Evolutionary conservation across 2,329 filamentous ascomycete genomes (phyloP), one percentile per base, ranked within the genome.

Genomic region (Epichloe uncinata): DNA sequence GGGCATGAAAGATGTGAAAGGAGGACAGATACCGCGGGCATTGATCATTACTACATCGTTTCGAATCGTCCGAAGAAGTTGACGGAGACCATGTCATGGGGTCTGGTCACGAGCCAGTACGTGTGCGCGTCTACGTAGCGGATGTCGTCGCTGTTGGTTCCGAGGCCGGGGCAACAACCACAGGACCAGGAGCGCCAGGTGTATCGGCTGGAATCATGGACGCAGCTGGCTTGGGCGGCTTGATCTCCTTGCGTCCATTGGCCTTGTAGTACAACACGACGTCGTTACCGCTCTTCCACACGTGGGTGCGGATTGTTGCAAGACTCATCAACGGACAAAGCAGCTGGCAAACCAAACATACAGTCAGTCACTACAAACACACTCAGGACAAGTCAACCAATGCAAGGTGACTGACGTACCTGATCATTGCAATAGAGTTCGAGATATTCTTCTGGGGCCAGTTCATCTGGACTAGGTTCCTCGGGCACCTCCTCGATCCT

Each of bases 221-320:
- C 16, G 47, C 26, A 11, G 52, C n/a, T 4, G 43, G 40, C 51
- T 47, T 49, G 30, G 47, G 42, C 6, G 53, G 53, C 41, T 53
- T 52, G 35, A 81, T 71, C 53, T 78, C 73, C 67, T 87, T 91
- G 60, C 80, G 81, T n/a, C 89, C 90, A 59, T 96, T 98, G 47
- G 85, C 77, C 63, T 90, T 94, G 73, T 98, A 98, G 61, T 88
- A 80, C 46, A 98, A 73, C 48, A 95, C 69, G 55, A 98, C 85
- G 67, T 98, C 93, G 59, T 85, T 90, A n/a, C 88, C 88, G 42
- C 87, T 88, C 60, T 94, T 88, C 93, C 93, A 98, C 49, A 97
- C 75, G 62, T 95, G 89, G 2, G 89, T 84, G 34, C 91, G 83
- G 42, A 98, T 81, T 0, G 90, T 96, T 4, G 89, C 88, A n/a